A percentile compares a stretch with the other conserved stretches of the same genome.
phyloP scores from a whole-genome alignment of 306 rosid genomes.

The Potentilla sterilis region DNA sequence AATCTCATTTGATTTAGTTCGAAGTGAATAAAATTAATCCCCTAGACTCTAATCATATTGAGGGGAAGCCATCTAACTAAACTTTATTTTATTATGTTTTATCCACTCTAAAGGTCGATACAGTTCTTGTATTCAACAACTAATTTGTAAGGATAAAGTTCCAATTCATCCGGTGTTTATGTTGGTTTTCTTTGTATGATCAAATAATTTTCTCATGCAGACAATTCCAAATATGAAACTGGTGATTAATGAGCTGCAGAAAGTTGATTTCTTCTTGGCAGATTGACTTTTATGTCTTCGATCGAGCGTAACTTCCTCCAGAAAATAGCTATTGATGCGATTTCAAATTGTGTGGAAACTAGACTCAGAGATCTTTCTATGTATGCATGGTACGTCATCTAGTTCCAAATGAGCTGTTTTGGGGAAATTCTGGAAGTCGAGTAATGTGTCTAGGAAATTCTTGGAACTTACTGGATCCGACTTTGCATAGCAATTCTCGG shows the following conservation, averaged over 20 bases:
- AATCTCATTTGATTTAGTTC: background rate
- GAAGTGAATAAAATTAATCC: background rate
- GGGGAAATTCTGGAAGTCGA: too few species aligned
- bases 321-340: too few species aligned
- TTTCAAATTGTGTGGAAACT: too few species aligned
- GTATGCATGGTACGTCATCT: too few species aligned
- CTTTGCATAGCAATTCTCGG: too few species aligned
- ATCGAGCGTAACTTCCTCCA: too few species aligned
- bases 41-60: background rate
- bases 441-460: too few species aligned
- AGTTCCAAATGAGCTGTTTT: too few species aligned
- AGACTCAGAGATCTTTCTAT: too few species aligned
- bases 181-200: background rate
- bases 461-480: too few species aligned
- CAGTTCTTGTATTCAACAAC: background rate
- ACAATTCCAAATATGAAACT: slow-evolving; percentile 50
- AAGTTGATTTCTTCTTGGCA: too few species aligned
- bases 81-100: background rate
- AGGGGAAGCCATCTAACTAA: background rate
- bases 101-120: background rate
- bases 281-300: too few species aligned
- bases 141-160: background rate
- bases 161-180: background rate
- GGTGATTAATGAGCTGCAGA: slow-evolving; percentile 56
- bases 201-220: slow-evolving; percentile 33